Evolutionary conservation across 2,329 filamentous ascomycete species (phyloP).

Genomic region (Scolecobasidium constrictum): DNA sequence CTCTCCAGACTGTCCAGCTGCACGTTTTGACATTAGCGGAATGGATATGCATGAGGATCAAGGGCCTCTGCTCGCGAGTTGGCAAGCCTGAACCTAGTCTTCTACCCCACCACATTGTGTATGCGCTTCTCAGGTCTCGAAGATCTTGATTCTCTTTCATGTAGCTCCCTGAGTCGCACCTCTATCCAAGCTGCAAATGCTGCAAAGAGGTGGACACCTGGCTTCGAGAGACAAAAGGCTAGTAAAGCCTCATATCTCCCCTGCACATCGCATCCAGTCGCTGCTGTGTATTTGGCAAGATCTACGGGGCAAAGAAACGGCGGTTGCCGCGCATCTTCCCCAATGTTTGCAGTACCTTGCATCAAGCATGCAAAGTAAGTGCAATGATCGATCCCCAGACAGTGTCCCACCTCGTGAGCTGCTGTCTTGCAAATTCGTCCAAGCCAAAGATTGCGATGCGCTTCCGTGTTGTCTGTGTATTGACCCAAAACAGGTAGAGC

Average conservation of each 20-base stretch:
- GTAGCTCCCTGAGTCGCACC: background rate
- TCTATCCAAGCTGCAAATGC: conserved; percentile 14
- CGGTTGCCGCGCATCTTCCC: conserved; percentile 50
- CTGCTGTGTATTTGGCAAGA: conserved; percentile 38
- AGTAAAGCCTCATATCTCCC: conserved; percentile 31
- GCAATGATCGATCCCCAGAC: conserved; percentile 57
- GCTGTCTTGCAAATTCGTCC: conserved; percentile 46
- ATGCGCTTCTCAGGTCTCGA: too few relatives aligned
- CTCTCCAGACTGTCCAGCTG: too few relatives aligned
- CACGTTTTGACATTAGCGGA: too few relatives aligned
- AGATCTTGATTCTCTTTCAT: too few relatives aligned
- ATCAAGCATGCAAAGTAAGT: conserved; percentile 54
- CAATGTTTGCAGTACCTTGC: conserved; percentile 47
- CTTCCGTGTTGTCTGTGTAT: too few relatives aligned
- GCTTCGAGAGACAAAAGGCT: conserved; percentile 32
- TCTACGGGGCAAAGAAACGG: conserved; percentile 54
- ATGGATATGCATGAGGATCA: too few relatives aligned
- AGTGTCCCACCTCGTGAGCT: conserved; percentile 57
- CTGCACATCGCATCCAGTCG: conserved; percentile 17
- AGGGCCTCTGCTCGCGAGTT: too few relatives aligned
- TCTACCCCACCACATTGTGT: too few relatives aligned
- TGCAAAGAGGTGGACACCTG: conserved; percentile 33
- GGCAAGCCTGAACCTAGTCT: too few relatives aligned
- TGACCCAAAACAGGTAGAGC: conserved; percentile 4
- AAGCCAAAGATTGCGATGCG: conserved; percentile 49